A percentile compares a stretch with the other conserved stretches of the same genome.
Evolutionary conservation across 225 moss, liverwort and hornwort species (phyloP).

Genomic region (Antitrichia curtipendula): DNA sequence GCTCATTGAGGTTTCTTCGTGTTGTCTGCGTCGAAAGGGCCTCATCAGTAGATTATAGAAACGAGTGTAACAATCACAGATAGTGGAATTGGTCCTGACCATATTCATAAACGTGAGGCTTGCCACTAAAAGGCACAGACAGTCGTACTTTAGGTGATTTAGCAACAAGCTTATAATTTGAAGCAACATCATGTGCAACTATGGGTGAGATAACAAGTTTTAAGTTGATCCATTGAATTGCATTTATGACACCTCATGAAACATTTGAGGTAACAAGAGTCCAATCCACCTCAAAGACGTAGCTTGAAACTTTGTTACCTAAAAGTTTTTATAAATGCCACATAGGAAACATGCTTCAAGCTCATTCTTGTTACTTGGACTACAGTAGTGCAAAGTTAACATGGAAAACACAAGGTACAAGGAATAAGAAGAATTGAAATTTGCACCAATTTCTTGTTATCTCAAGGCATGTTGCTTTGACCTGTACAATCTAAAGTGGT

Average conservation of each 20-base stretch:
- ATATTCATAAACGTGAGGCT: not conserved
- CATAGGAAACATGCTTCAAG: not conserved
- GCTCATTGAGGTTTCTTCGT: constrained; percentile 81
- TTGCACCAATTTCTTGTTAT: not conserved
- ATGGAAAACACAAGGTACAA: not conserved
- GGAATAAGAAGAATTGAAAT: not conserved
- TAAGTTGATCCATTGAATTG: not conserved
- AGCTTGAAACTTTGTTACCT: not conserved
- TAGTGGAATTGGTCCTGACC: not conserved
- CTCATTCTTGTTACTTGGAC: not conserved
- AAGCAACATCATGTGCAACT: not conserved
- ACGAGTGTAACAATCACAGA: not conserved
- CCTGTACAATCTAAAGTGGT: not conserved
- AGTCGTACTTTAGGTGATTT: not conserved
- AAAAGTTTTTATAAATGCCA: not conserved
- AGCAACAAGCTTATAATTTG: not conserved
- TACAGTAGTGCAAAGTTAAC: not conserved
- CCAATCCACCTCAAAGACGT: not conserved
- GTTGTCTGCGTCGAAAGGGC: constrained; percentile 37
- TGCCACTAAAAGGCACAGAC: not conserved
- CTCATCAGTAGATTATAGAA: not conserved
- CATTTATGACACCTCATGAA: not conserved
- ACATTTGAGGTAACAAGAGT: not conserved
- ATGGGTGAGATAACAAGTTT: not conserved
- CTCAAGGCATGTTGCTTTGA: not conserved